Conservation (phyloP, 495 filamentous ascomycete genomes). For the Pyrenula aspistea region DNA sequence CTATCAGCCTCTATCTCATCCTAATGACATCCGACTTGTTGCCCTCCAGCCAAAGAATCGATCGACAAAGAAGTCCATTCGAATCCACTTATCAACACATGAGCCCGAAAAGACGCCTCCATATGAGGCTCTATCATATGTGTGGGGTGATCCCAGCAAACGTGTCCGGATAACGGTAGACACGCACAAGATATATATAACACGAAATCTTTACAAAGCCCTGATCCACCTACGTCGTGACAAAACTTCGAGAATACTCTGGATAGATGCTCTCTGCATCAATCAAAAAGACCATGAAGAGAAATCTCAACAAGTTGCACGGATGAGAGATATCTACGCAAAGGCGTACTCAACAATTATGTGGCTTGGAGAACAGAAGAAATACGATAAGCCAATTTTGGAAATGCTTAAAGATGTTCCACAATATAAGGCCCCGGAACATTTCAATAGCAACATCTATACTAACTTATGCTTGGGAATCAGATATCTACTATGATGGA, state of each 20-base stretch:
- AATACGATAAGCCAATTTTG: no score
- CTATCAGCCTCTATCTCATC: neutral
- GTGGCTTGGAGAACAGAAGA: constrained; percentile 11
- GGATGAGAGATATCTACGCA: constrained; percentile 20
- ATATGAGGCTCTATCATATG: constrained; percentile 25
- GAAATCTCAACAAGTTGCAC: constrained; percentile 15
- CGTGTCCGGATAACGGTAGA: constrained; percentile 10
- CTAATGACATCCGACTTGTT: neutral
- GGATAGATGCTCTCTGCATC: constrained; percentile 24
- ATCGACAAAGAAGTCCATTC: neutral
- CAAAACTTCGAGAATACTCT: constrained; percentile 11
- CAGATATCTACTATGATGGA: no score
- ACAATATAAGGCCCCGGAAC: no score
- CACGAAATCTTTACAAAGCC: constrained; percentile 13
- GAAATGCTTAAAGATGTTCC: no score
- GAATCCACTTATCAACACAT: neutral
- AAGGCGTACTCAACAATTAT: constrained; percentile 10
- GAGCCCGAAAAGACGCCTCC: neutral
- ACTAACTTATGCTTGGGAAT: no score
- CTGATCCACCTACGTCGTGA: constrained; percentile 15
- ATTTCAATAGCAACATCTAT: no score
- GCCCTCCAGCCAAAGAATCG: neutral
- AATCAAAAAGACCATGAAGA: constrained; percentile 19
- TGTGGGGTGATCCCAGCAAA: constrained; percentile 16
- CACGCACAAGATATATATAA: constrained; percentile 7